A percentile compares a stretch with the other conserved stretches of the same genome.
Evolutionary conservation across 2,329 filamentous ascomycete species (phyloP).

Genomic region (Ophiostoma sp.): DNA sequence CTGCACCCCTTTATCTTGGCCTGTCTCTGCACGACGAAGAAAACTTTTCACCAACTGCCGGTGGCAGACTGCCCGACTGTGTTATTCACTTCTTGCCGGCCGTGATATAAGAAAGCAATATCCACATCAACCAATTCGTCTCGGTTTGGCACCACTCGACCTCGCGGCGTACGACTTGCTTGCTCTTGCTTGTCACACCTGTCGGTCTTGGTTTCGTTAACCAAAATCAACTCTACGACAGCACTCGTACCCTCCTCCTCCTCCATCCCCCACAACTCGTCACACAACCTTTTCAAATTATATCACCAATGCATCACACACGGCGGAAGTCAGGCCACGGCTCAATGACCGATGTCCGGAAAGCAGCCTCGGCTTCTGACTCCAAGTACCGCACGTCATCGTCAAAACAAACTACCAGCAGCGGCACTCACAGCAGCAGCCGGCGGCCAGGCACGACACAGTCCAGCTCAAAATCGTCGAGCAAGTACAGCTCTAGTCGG

Average conservation of each 20-base stretch:
- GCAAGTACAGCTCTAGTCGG: constrained; percentile 7
- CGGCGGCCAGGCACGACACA: constrained; percentile 27
- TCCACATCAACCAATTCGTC: not conserved
- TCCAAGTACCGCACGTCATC: constrained; percentile 38
- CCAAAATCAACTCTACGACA: not conserved
- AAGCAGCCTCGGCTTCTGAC: constrained; percentile 36
- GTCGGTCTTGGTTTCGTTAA: not conserved
- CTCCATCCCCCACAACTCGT: not conserved
- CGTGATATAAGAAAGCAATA: not conserved
- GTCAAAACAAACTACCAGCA: constrained; percentile 30
- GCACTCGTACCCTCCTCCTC: not conserved
- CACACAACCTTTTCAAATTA: not conserved
- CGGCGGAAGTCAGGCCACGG: constrained; percentile 53
- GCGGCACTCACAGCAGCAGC: constrained; percentile 38
- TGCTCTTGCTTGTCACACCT: not conserved
- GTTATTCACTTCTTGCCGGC: not conserved
- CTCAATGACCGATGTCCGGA: constrained; percentile 52
- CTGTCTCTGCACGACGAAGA: not conserved
- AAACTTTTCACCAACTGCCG: constrained; percentile 10
- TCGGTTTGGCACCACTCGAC: not conserved
- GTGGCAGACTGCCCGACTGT: not conserved
- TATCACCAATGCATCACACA: constrained; percentile 48
- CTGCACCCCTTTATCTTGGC: constrained; percentile 1
- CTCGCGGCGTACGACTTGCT: not conserved
- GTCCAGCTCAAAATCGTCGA: constrained; percentile 41